Percentiles rank a stretch among this genome's conserved stretches.
These are phyloP conservation scores for Aquilaria agallochum DNA, from an alignment of 441 rosid species.

Conservation along the genomic window DNA sequence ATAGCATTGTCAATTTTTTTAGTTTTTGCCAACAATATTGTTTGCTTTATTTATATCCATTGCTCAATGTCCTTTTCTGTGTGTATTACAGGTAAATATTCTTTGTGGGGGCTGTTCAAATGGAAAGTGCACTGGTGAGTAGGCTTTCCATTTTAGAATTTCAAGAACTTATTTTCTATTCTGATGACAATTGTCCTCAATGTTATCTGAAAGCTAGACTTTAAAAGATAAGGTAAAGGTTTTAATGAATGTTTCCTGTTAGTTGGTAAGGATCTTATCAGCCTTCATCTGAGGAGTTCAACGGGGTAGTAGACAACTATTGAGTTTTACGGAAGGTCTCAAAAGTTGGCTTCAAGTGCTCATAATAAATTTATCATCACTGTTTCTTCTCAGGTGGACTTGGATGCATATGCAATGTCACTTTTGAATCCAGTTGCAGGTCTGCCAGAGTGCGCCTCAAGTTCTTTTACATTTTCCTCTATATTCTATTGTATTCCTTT, in stretches of 20 bases:
- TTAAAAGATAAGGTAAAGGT: neutral
- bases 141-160: conserved; percentile 10
- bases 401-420: conserved; percentile 91
- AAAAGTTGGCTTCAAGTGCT: neutral
- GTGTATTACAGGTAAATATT: conserved; percentile 67
- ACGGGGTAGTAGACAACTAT: no score
- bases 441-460: conserved; percentile 20
- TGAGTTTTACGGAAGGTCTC: neutral
- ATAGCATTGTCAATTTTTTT: neutral
- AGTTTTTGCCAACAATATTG: conserved; percentile 11
- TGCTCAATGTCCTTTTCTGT: conserved; percentile 9
- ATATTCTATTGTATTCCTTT: neutral
- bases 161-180: conserved; percentile 9
- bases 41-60: conserved; percentile 6
- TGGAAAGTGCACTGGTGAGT: conserved; percentile 79
- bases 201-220: conserved; percentile 45
- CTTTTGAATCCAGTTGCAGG: conserved; percentile 85
- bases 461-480: conserved; percentile 6
- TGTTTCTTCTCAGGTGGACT: conserved; percentile 47
- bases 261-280: neutral
- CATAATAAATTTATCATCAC: conserved; percentile 5
- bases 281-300: no score
- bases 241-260: neutral
- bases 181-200: conserved; percentile 13
- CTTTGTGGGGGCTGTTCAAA: conserved; percentile 77